These are phyloP conservation scores for Xylaria sp. DNA, from an alignment of 2,329 filamentous ascomycete species.

Conservation along the genomic window DNA sequence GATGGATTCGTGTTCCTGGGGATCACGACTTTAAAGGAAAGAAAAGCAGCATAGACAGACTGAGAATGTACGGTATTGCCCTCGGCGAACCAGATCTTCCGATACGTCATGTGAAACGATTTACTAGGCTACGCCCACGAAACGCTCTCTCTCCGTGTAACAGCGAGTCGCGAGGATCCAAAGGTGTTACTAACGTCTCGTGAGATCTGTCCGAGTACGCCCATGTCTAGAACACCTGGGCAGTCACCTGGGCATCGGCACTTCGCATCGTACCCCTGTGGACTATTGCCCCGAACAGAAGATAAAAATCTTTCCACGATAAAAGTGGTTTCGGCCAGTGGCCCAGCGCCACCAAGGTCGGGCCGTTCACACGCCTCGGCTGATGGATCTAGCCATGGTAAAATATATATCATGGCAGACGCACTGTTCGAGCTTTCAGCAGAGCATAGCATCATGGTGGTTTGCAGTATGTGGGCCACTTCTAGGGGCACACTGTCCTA, in stretches of 20 bases:
- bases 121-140: not conserved
- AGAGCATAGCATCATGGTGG: not conserved
- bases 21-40: not conserved
- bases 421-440: not conserved
- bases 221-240: not conserved
- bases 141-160: not conserved
- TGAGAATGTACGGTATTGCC: not conserved
- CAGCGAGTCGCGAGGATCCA: not conserved
- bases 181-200: not conserved
- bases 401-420: not conserved
- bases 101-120: not conserved
- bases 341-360: not conserved
- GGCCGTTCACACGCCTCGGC: not conserved
- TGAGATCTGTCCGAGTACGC: not conserved
- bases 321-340: not conserved
- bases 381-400: not conserved
- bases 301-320: not conserved
- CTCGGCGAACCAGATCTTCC: not conserved
- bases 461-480: not conserved
- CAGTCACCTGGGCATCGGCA: not conserved
- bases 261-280: not conserved
- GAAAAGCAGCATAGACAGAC: not conserved
- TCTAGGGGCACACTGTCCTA: slow-evolving; percentile 17
- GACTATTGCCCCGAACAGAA: not conserved
- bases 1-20: not conserved